These are phyloP conservation scores for Firmiana major DNA, from an alignment of 345 rosid genomes.

Conservation along the genomic window DNA sequence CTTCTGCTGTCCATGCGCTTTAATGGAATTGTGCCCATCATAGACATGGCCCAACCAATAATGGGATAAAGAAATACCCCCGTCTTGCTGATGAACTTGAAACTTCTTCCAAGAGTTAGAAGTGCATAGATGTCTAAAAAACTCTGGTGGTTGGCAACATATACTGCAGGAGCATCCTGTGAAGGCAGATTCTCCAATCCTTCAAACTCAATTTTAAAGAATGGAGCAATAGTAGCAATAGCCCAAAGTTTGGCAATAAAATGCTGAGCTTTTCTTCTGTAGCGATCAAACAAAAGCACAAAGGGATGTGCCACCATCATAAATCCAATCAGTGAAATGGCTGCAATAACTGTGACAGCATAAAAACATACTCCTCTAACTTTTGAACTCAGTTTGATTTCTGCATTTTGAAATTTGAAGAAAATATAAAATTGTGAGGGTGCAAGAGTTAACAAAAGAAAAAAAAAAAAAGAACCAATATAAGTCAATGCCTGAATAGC, in stretches of 20 bases:
- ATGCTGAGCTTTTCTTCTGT: slow-evolving; percentile 68
- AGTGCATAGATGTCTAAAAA: slow-evolving; percentile 86
- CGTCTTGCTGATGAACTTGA: slow-evolving; percentile 89
- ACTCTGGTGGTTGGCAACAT: slow-evolving; percentile 93
- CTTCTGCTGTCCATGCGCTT: slow-evolving; percentile 91
- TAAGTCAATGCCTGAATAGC: background rate
- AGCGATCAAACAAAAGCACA: slow-evolving; percentile 68
- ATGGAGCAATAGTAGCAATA: slow-evolving; percentile 42
- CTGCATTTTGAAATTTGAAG: slow-evolving; percentile 45
- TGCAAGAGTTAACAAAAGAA: slow-evolving; percentile 6
- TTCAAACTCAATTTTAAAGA: slow-evolving; percentile 51
- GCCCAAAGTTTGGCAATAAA: slow-evolving; percentile 80
- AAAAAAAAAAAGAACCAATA: background rate
- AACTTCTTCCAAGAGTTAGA: slow-evolving; percentile 74
- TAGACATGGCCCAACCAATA: slow-evolving; percentile 91
- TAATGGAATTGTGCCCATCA: slow-evolving; percentile 82
- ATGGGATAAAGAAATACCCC: slow-evolving; percentile 69
- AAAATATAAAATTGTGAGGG: slow-evolving; percentile 2
- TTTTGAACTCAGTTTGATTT: slow-evolving; percentile 48
- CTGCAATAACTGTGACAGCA: slow-evolving; percentile 52
- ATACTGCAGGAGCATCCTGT: slow-evolving; percentile 71
- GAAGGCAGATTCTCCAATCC: slow-evolving; percentile 86
- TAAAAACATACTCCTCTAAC: slow-evolving; percentile 81
- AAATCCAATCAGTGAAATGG: slow-evolving; percentile 28
- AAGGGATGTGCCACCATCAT: slow-evolving; percentile 76